Evolutionary conservation across 768 basidiomycete species (phyloP).

Genomic region (Hericium alpestre): DNA sequence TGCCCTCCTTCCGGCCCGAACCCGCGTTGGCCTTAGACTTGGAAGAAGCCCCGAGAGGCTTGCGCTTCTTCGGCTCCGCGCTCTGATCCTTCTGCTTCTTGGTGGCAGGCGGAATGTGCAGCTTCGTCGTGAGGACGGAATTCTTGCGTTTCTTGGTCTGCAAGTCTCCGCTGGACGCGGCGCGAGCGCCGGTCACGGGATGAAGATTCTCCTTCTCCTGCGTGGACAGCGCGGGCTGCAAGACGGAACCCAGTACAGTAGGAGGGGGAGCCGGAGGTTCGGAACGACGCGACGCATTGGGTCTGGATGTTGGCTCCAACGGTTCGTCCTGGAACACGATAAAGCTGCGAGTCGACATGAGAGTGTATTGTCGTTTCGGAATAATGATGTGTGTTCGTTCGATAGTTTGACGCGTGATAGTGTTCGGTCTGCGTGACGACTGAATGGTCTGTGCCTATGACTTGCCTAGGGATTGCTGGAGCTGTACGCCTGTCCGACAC

Average conservation of each 20-base stretch:
- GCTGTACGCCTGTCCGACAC: neutral
- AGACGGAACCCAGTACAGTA: slow-evolving; percentile 10
- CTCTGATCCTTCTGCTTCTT: slow-evolving; percentile 36
- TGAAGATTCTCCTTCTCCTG: slow-evolving; percentile 72
- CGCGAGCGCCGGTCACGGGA: slow-evolving; percentile 59
- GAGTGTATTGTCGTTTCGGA: neutral
- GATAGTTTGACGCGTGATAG: neutral
- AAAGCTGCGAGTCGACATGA: slow-evolving; percentile 49
- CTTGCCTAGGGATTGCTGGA: too few relatives aligned
- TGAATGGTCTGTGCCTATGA: too few relatives aligned
- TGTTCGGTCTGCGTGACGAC: neutral
- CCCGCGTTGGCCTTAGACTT: slow-evolving; percentile 11
- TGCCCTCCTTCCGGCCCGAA: neutral
- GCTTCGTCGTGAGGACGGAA: slow-evolving; percentile 43
- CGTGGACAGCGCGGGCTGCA: slow-evolving; percentile 19
- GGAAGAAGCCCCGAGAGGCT: slow-evolving; percentile 26
- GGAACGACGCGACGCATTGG: slow-evolving; percentile 17
- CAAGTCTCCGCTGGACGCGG: slow-evolving; percentile 27
- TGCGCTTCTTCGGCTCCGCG: slow-evolving; percentile 52
- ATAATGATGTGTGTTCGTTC: neutral
- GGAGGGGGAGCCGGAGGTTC: slow-evolving; percentile 20
- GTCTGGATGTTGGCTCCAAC: slow-evolving; percentile 23
- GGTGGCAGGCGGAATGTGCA: slow-evolving; percentile 24
- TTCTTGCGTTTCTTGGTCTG: slow-evolving; percentile 58
- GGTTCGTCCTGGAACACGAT: slow-evolving; percentile 55